Percentiles rank a stretch among this genome's conserved stretches.
phyloP scores from a whole-genome alignment of 2,329 filamentous ascomycete genomes.

The Triangularia setosa region DNA sequence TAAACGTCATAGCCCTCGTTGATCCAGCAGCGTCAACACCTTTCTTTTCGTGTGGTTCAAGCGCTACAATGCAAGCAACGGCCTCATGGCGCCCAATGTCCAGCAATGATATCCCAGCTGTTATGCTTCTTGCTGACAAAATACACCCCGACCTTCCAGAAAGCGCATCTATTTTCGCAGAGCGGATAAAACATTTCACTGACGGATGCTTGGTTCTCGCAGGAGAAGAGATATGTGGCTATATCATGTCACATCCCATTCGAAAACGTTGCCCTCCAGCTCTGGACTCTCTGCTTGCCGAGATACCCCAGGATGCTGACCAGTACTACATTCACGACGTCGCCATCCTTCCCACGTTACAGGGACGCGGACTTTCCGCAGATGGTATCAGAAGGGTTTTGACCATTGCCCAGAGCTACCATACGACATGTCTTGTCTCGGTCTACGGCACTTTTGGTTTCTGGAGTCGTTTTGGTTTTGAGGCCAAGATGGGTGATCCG shows the following conservation, averaged over 20 bases:
- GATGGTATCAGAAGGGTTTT: constrained; percentile 27
- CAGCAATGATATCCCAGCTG: not conserved
- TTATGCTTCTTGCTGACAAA: not conserved
- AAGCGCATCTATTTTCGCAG: constrained; percentile 28
- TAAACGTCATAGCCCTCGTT: no score
- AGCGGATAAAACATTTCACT: constrained; percentile 34
- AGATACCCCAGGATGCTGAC: constrained; percentile 29
- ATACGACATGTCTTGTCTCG: constrained; percentile 32
- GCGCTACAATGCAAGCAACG: no score
- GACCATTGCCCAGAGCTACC: constrained; percentile 18
- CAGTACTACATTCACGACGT: constrained; percentile 39
- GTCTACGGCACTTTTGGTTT: constrained; percentile 35
- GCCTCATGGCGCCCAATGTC: not conserved
- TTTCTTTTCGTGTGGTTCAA: no score
- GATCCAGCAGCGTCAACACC: no score
- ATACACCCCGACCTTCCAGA: constrained; percentile 34
- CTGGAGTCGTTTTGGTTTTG: constrained; percentile 34
- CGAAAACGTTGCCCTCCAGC: constrained; percentile 29
- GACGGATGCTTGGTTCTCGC: constrained; percentile 33
- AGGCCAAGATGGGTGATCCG: constrained; percentile 18
- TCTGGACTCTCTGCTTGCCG: constrained; percentile 30
- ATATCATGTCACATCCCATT: constrained; percentile 37
- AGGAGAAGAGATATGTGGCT: constrained; percentile 27
- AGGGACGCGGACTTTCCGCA: constrained; percentile 22
- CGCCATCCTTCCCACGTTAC: constrained; percentile 29